Base-by-base conservation (phyloP, 2,329 filamentous ascomycete species). In the Colletotrichum tropicale region DNA sequence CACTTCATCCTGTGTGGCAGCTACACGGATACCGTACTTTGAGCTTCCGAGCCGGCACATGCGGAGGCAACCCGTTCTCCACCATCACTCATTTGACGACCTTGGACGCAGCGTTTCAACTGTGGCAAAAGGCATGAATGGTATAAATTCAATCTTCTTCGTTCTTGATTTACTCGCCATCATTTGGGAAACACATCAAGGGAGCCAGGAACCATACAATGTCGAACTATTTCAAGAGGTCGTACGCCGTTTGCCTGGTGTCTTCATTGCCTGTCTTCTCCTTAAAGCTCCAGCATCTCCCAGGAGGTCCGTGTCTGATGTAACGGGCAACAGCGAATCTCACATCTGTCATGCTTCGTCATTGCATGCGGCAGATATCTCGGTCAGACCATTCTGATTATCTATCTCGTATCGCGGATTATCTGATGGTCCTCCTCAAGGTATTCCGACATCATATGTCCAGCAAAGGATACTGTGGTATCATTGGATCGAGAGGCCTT, bases 181-280 rank as follows among this genome's bases (percentile, higher is more conserved):
- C 48, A 24, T 55, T 55, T 12, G 0, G n/a, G 0, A 55, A 24
- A 6, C 48, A 55, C 1, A 21, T 21, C n/a, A 21, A 55, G 48
- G 1, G 0, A 1, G 6, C n/a, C 4, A 55, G n/a, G n/a, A 24
- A 6, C 1, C 48, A 55, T 55, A 55, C 8, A 21, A 21, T 24
- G 18, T 21, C 18, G n/a, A 55, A 6, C 4, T 55, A 0, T 55
- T 52, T 12, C 0, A 21, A 12, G n/a, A 7, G 48, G 48, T 55
- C n/a, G 1, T 21, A 24, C 9, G 48, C 48, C 4, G 3, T 2
- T 21, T 21, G n/a, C 48, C 48, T 55, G 8, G n/a, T 13, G 21
- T 55, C 48, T 21, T 21, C 48, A 8, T 52, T 21, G 8, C 3
- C 43, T 52, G 2, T 5, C 6, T 21, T 21, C 21, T 2, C 1